Evolutionary conservation across 768 basidiomycete species (phyloP), one percentile per base, ranked within the genome.

Genomic region (Paxillus involutus): DNA sequence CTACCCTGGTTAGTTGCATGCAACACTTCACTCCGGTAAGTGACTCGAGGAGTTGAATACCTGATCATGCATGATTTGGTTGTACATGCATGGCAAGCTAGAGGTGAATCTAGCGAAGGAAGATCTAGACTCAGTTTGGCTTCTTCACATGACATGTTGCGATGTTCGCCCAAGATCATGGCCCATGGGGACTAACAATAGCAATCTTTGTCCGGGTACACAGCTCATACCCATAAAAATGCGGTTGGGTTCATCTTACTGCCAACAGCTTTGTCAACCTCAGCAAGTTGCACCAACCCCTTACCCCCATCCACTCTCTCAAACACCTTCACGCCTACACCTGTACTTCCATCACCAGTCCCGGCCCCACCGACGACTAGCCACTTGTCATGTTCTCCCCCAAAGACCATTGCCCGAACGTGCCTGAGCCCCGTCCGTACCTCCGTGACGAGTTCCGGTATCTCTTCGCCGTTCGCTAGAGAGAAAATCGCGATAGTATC

Each of bases 401-500:
- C 83, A 64, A 92, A 82, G 19, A 66, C 73, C 72, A 91, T 85
- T 0, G 83, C 88, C 14, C 90, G 80, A 17, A 87, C 69, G 64
- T 92, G 89, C 12, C 77, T 78, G 57, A 92, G 63, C 2, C 89
- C 89, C 0, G 87, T 85, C 47, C 82, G 75, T 17, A 89, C 78
- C 63, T 91, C 88, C 6, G 70, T 72, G 10, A 86, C 74, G 40
- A 86, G 73, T 54, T 79, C 73, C 2, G 83, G 75, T 24, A 67
- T 62, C 26, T 75, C 75, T 16, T 75, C 68, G 10, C 69, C 67
- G 6, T 75, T 72, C 9, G 74, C 73, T 41, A 85, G 74, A 7
- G 80, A 75, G 71, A 87, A 91, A 32, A 91, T 79, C 6, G 88
- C 78, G 57, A 93, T 81, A 30, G 81, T 80, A 66, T 93, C 90